A percentile compares a stretch with the other conserved stretches of the same genome.
Evolutionary conservation across 164 flowering plant species (phyloP).

Genomic region (Aristolochia fimbriata): DNA sequence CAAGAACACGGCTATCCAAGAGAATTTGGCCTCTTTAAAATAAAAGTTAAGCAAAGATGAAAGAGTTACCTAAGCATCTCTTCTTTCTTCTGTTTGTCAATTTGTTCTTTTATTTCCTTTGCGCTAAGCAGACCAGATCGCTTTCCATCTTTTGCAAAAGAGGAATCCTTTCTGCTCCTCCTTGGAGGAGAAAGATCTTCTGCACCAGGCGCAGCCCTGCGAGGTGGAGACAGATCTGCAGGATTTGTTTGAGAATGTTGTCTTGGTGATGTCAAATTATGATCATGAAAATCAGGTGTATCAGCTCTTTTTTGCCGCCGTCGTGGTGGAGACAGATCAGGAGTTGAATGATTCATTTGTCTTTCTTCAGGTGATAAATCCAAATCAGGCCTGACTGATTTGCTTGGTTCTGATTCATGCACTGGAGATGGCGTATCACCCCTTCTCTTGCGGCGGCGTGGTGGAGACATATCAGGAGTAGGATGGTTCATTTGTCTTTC

Average conservation of each 20-base stretch:
- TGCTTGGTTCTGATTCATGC: constrained; percentile 1
- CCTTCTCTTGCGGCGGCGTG: constrained; percentile 15
- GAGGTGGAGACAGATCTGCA: constrained; percentile 17
- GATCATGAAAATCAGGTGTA: constrained; percentile 5
- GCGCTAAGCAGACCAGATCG: constrained; percentile 63
- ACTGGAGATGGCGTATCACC: constrained; percentile 22
- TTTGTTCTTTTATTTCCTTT: constrained; percentile 52
- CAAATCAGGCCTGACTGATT: background rate
- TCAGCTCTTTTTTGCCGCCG: constrained; percentile 10
- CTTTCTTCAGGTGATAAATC: background rate
- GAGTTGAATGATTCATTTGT: constrained; percentile 1
- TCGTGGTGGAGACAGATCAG: constrained; percentile 31
- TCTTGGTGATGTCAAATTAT: constrained; percentile 19
- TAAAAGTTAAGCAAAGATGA: background rate
- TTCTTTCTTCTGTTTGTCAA: constrained; percentile 37
- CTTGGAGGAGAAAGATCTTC: constrained; percentile 69
- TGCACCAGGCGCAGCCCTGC: constrained; percentile 4
- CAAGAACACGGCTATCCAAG: too few relatives aligned
- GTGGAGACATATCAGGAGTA: constrained; percentile 25
- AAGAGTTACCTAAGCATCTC: constrained; percentile 45
- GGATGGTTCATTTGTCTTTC: constrained; percentile 1
- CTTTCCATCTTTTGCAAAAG: constrained; percentile 22
- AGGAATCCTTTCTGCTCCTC: constrained; percentile 24
- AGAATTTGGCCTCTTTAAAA: background rate
- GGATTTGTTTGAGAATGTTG: constrained; percentile 6